Percentiles rank a stretch among this genome's conserved stretches.
These are phyloP conservation scores for Alloteropsis semialata DNA, from an alignment of 176 grass and related monocot species.

Conservation along the genomic window DNA sequence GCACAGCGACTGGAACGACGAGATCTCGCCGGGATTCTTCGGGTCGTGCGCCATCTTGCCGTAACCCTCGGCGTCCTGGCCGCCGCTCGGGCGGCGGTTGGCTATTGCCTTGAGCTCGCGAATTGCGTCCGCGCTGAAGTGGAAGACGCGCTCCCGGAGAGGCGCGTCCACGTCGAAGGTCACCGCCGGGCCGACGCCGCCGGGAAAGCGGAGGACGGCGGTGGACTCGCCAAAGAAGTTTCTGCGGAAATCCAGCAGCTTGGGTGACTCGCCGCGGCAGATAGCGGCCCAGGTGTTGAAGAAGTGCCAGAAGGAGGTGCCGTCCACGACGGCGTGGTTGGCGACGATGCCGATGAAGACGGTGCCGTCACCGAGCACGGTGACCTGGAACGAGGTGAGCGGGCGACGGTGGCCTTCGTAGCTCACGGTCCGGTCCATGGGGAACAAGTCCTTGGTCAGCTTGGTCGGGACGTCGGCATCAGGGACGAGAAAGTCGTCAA, in stretches of 20 bases:
- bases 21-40: constrained; percentile 53
- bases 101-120: constrained; percentile 64
- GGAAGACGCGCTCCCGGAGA: constrained; percentile 76
- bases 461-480: constrained; percentile 63
- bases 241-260: constrained; percentile 58
- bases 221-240: constrained; percentile 82
- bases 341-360: constrained; percentile 80
- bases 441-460: constrained; percentile 72
- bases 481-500: constrained; percentile 48
- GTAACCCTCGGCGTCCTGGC: constrained; percentile 51
- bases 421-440: constrained; percentile 74
- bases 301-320: constrained; percentile 96
- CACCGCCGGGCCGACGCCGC: constrained; percentile 56
- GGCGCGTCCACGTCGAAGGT: constrained; percentile 76
- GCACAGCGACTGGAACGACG: constrained; percentile 88
- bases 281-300: constrained; percentile 78
- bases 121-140: constrained; percentile 62
- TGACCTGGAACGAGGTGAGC: constrained; percentile 84
- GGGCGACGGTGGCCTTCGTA: constrained; percentile 79
- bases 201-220: constrained; percentile 71
- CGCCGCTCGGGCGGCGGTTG: constrained; percentile 26
- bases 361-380: constrained; percentile 71
- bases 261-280: constrained; percentile 66
- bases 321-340: constrained; percentile 87
- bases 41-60: constrained; percentile 78